phyloP scores from a whole-genome alignment of 2,329 filamentous ascomycete genomes.

The Exophiala sideris region DNA sequence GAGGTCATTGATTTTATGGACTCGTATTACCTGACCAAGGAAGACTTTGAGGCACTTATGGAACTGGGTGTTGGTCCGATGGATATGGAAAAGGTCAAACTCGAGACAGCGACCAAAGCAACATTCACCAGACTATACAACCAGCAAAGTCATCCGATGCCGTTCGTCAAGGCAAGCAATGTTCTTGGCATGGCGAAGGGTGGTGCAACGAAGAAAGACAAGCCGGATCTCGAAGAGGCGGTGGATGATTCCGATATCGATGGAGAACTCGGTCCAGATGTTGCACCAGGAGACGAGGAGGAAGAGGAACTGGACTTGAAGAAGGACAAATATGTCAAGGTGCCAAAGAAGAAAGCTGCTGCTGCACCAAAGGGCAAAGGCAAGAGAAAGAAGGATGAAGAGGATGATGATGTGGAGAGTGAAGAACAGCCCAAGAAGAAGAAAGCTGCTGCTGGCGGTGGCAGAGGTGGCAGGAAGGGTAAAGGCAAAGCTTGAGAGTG shows the following conservation, averaged over 20 bases:
- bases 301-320: conserved; percentile 78
- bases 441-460: conserved; percentile 8
- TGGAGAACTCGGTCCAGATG: conserved; percentile 49
- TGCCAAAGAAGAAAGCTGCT: conserved; percentile 69
- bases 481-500: conserved; percentile 15
- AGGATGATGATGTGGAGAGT: conserved; percentile 14
- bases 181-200: conserved; percentile 66
- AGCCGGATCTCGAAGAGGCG: conserved; percentile 92
- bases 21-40: conserved; percentile 88
- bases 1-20: conserved; percentile 95
- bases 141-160: conserved; percentile 76
- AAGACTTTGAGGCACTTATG: conserved; percentile 89
- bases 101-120: conserved; percentile 81
- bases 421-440: conserved; percentile 22
- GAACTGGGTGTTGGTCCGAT: conserved; percentile 88
- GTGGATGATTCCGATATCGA: conserved; percentile 80
- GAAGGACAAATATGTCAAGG: conserved; percentile 95
- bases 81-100: conserved; percentile 68
- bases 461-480: conserved; percentile 17
- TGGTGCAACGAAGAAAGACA: conserved; percentile 59
- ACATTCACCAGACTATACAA: conserved; percentile 93
- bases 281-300: conserved; percentile 60
- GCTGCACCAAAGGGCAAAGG: conserved; percentile 47
- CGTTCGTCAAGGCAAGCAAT: conserved; percentile 91
- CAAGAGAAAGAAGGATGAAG: conserved; percentile 19